A percentile compares a stretch with the other conserved stretches of the same genome.
phyloP scores from a whole-genome alignment of 257 asterid species.

The Nicotiana otophora region DNA sequence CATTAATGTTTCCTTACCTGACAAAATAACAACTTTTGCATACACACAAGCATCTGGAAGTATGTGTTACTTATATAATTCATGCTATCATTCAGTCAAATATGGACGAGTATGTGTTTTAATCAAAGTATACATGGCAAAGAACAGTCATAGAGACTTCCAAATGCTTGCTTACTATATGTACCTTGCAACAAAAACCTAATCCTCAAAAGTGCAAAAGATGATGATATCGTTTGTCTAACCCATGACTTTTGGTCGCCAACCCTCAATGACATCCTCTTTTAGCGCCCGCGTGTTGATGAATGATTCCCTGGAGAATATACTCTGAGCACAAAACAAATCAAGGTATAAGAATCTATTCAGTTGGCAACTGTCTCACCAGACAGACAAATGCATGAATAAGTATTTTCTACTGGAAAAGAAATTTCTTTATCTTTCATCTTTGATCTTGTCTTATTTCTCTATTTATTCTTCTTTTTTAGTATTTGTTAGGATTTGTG shows the following conservation, averaged over 20 bases:
- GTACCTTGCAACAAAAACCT: neutral
- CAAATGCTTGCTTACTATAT: neutral
- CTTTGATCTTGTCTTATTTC: neutral
- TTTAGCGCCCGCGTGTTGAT: conserved; percentile 57
- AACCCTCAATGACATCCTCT: conserved; percentile 80
- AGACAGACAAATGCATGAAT: neutral
- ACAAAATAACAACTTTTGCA: neutral
- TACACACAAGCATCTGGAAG: neutral
- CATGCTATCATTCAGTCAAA: neutral
- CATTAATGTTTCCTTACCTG: neutral
- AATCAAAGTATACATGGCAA: neutral
- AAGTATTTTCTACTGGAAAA: neutral
- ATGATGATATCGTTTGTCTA: conserved; percentile 1
- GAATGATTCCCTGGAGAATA: conserved; percentile 76
- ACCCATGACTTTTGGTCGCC: conserved; percentile 88
- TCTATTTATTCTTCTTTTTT: neutral
- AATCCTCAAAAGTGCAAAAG: neutral
- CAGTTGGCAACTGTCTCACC: neutral
- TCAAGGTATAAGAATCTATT: conserved; percentile 4
- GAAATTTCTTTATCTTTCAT: neutral
- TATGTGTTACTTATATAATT: neutral
- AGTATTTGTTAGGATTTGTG: neutral
- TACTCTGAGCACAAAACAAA: conserved; percentile 38
- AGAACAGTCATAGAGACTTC: neutral
- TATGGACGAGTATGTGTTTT: neutral